Evolutionary conservation across 2,329 filamentous ascomycete species (phyloP).

Genomic region (Cercospora zeae-maydis): DNA sequence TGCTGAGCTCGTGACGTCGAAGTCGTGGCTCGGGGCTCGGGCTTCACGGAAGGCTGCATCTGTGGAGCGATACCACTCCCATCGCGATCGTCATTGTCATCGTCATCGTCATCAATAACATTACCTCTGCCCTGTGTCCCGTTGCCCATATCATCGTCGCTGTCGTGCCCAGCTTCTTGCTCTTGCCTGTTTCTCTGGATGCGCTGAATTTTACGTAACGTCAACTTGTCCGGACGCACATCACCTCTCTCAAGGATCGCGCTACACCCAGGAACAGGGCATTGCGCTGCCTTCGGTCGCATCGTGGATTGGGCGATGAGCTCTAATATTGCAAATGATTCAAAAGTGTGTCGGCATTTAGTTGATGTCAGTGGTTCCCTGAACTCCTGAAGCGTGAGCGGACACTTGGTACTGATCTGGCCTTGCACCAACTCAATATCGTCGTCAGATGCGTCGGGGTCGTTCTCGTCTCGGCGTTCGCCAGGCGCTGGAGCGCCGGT

Average conservation of each 20-base stretch:
- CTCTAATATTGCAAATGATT: constrained; percentile 60
- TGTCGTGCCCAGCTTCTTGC: constrained; percentile 40
- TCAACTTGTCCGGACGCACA: constrained; percentile 55
- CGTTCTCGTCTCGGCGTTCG: constrained; percentile 36
- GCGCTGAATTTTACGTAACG: constrained; percentile 58
- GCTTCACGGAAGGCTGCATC: constrained; percentile 12
- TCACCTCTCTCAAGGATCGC: constrained; percentile 52
- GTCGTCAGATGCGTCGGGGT: constrained; percentile 55
- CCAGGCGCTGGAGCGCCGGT: constrained; percentile 45
- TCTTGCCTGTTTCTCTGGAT: constrained; percentile 46
- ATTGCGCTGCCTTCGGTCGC: constrained; percentile 46
- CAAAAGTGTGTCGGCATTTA: constrained; percentile 70
- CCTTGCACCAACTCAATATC: constrained; percentile 66
- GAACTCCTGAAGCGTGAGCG: constrained; percentile 63
- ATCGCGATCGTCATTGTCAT: constrained; percentile 29
- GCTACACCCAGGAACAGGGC: constrained; percentile 63
- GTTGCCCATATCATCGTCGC: constrained; percentile 27
- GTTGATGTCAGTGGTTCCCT: constrained; percentile 62
- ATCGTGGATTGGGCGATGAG: constrained; percentile 40
- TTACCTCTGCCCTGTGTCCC: constrained; percentile 26
- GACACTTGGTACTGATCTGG: constrained; percentile 64
- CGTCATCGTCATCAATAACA: constrained; percentile 31
- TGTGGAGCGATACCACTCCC: constrained; percentile 10
- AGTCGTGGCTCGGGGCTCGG: constrained; percentile 18
- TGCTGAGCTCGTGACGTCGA: neutral